These are phyloP conservation scores for Penicillium sp. DNA, from an alignment of 2,329 filamentous ascomycete species.

Conservation along the genomic window DNA sequence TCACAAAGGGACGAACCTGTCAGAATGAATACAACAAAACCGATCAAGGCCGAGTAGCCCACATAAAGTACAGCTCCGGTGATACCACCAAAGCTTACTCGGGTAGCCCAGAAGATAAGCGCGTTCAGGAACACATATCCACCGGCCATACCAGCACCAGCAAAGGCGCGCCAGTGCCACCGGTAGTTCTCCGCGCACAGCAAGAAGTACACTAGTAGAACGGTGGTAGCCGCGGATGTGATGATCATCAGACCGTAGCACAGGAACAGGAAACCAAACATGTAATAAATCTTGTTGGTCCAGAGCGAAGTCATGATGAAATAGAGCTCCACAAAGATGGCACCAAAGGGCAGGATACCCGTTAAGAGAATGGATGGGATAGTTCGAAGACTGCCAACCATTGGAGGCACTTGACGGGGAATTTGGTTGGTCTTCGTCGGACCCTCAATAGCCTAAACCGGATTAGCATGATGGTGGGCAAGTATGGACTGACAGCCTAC, in stretches of 20 bases:
- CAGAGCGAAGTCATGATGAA: conserved; percentile 99
- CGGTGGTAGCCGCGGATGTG: conserved; percentile 86
- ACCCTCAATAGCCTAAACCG: conserved; percentile 60
- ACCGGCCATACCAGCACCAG: conserved; percentile 85
- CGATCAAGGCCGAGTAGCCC: conserved; percentile 86
- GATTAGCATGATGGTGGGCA: not conserved
- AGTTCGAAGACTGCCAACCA: conserved; percentile 77
- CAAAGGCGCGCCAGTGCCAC: conserved; percentile 97
- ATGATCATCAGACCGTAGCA: conserved; percentile 98
- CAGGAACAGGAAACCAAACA: conserved; percentile 98
- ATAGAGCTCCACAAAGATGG: conserved; percentile 97
- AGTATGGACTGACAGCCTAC: conserved; percentile 26
- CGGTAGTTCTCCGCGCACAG: conserved; percentile 97
- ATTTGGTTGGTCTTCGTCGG: conserved; percentile 98
- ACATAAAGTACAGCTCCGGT: conserved; percentile 89
- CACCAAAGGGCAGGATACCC: conserved; percentile 88
- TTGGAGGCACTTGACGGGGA: conserved; percentile 88
- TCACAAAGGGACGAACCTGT: conserved; percentile 66
- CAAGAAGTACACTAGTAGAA: conserved; percentile 93
- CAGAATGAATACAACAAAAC: conserved; percentile 87
- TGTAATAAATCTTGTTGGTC: conserved; percentile 99
- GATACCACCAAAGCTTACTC: conserved; percentile 79
- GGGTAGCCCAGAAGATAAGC: conserved; percentile 85
- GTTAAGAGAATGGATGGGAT: conserved; percentile 89
- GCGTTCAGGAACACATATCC: conserved; percentile 91